Percentiles rank a stretch among this genome's conserved stretches.
Conservation (phyloP, 768 basidiomycete genomes). For the Boletus coccyginus region DNA sequence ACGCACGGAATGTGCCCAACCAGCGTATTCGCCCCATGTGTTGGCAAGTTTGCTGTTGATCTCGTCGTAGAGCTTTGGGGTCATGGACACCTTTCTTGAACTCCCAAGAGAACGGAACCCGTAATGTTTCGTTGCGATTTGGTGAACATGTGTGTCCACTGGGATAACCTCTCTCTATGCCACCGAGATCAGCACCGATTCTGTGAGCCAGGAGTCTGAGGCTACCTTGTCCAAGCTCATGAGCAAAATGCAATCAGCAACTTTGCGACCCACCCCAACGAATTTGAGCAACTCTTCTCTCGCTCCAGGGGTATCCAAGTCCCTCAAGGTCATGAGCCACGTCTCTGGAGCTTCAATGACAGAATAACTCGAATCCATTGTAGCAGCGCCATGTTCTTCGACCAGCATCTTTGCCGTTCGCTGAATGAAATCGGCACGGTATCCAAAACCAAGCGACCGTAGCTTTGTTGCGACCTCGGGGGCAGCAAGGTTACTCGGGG, state of each 20-base stretch:
- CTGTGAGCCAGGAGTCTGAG: constrained; percentile 5
- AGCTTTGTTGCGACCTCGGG: constrained; percentile 59
- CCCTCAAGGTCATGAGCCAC: constrained; percentile 59
- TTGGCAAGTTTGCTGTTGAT: constrained; percentile 57
- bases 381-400: constrained; percentile 42
- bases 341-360: constrained; percentile 49
- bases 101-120: constrained; percentile 48
- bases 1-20: constrained; percentile 86
- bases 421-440: constrained; percentile 89
- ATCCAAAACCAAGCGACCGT: constrained; percentile 89
- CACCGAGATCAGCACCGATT: constrained; percentile 2
- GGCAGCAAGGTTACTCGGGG: constrained; percentile 62
- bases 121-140: constrained; percentile 82
- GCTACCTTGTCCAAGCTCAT: constrained; percentile 90
- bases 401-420: constrained; percentile 77
- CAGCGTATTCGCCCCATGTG: constrained; percentile 83
- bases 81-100: constrained; percentile 58
- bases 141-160: constrained; percentile 93
- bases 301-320: constrained; percentile 51
- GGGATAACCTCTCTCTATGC: constrained; percentile 82
- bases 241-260: constrained; percentile 90
- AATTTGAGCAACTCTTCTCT: constrained; percentile 76
- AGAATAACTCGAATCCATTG: neutral
- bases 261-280: constrained; percentile 92
- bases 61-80: constrained; percentile 72